Conservation (phyloP, 345 rosid species). For the Eucalyptus albens region DNA sequence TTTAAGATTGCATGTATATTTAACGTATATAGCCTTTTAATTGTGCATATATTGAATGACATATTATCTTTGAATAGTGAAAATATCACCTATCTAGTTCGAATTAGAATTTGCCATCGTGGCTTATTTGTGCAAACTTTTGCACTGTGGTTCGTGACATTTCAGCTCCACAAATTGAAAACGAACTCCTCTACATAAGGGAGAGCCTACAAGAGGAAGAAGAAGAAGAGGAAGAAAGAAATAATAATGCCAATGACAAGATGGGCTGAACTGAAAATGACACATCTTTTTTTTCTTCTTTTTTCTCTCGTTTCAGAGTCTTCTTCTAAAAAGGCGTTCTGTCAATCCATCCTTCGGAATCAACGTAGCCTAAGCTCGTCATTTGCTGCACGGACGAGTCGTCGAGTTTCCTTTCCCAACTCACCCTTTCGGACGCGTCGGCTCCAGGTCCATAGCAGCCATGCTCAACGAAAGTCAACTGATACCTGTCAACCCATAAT, state of each 20-base stretch:
- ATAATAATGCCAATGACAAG: background rate
- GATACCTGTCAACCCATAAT: background rate
- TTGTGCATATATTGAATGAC: no score
- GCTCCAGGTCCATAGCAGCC: conserved; percentile 38
- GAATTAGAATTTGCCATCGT: no score
- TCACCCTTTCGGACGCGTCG: conserved; percentile 11
- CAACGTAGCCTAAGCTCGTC: conserved; percentile 21
- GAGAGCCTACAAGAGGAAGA: background rate
- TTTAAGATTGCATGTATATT: no score
- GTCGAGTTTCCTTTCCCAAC: conserved; percentile 25
- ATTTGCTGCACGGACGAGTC: background rate
- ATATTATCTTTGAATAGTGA: no score
- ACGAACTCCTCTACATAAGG: background rate
- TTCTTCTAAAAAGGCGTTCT: conserved; percentile 11
- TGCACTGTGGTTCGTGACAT: no score
- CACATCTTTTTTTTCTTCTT: background rate
- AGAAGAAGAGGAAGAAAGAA: background rate
- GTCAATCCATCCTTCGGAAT: conserved; percentile 39
- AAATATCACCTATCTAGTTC: no score
- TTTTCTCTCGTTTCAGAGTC: background rate
- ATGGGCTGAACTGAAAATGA: background rate
- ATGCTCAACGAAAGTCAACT: conserved; percentile 21
- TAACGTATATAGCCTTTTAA: no score
- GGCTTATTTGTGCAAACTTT: no score
- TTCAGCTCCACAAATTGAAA: no score